Base-by-base conservation (phyloP, 345 rosid genomes). In the Salix suchowensis region DNA sequence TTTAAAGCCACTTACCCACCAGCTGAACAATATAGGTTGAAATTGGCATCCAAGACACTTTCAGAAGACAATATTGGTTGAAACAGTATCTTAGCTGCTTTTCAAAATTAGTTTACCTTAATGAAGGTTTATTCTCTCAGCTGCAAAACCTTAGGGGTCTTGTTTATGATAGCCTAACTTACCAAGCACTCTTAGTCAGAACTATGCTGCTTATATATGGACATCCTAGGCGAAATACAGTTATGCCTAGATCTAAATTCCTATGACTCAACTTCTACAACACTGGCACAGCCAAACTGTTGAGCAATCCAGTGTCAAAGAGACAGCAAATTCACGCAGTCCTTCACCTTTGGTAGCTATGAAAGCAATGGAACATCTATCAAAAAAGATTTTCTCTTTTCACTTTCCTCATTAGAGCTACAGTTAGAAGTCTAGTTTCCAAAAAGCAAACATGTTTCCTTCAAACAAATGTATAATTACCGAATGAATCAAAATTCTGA, bases 291-390 rank as follows among this genome's bases (percentile, higher is more conserved):
- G 23, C 40, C 69, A 44, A 44, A 46, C 46, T 62, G 39, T 64
- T 28, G 26, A 42, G 36, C 30, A 64, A 64, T 74, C 16, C 30
- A 54, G 30, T 15, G 24, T 40, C 24, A 34, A 54, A 42, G 67
- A 1, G 21, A 30, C 11, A 64, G 18, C 39, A 36, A 64, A 74
- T 64, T 64, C 26, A 62, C 7, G 26, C 24, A 26, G 5, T 30
- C 60, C 66, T 74, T 74, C 37, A 44, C 19, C 55, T 6, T 40
- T 64, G 76, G 46, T 74, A 72, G 16, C 76, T 58, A 74, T 24
- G 36, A 44, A 19, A 18, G 16, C 23, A 37, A 7, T 2, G 60
- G n/a, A 52, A 19, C 60, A 52, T 52, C 23, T 19, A 6, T 6
- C 60, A 52, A 7, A 52, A 21, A 19, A 52, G 60, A 18, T 52